These are phyloP conservation scores for Moesziomyces sp. DNA, from an alignment of 1,284 basidiomycete species.

Conservation along the genomic window DNA sequence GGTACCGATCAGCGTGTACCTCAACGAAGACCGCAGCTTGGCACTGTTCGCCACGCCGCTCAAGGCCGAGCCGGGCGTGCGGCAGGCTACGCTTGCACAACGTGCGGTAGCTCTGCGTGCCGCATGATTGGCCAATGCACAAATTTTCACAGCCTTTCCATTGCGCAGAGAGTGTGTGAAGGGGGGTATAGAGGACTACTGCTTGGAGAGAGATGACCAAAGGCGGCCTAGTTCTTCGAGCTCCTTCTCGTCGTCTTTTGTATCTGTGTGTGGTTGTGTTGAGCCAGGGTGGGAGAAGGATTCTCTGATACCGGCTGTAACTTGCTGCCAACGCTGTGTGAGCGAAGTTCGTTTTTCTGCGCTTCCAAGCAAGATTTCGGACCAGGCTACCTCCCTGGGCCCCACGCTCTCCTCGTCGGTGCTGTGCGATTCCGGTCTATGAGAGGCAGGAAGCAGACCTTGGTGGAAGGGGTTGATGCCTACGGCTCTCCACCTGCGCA, in stretches of 20 bases:
- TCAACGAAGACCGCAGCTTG: constrained; percentile 88
- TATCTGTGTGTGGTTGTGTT: background rate
- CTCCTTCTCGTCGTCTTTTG: constrained; percentile 14
- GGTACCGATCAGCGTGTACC: constrained; percentile 83
- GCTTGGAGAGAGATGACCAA: constrained; percentile 18
- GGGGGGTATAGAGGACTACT: constrained; percentile 1
- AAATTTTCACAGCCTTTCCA: background rate
- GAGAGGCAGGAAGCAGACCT: background rate
- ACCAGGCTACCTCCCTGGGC: constrained; percentile 28
- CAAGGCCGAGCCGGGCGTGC: constrained; percentile 74
- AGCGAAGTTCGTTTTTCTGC: constrained; percentile 17
- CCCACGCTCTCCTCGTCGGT: background rate
- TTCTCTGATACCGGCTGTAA: constrained; percentile 23
- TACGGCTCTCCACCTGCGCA: constrained; percentile 19
- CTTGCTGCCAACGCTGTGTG: constrained; percentile 18
- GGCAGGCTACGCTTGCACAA: constrained; percentile 47
- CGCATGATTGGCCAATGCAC: constrained; percentile 7
- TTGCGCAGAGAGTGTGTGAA: background rate
- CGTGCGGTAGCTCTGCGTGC: constrained; percentile 64
- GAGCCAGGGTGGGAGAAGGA: constrained; percentile 7
- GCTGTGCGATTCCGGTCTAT: background rate
- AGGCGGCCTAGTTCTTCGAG: constrained; percentile 19
- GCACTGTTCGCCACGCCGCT: constrained; percentile 86
- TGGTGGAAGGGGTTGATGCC: constrained; percentile 6
- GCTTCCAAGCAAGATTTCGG: constrained; percentile 39